A percentile compares a stretch with the other conserved stretches of the same genome.
Conservation (phyloP, 495 filamentous ascomycete genomes). For the Lentithecium fluviatile region DNA sequence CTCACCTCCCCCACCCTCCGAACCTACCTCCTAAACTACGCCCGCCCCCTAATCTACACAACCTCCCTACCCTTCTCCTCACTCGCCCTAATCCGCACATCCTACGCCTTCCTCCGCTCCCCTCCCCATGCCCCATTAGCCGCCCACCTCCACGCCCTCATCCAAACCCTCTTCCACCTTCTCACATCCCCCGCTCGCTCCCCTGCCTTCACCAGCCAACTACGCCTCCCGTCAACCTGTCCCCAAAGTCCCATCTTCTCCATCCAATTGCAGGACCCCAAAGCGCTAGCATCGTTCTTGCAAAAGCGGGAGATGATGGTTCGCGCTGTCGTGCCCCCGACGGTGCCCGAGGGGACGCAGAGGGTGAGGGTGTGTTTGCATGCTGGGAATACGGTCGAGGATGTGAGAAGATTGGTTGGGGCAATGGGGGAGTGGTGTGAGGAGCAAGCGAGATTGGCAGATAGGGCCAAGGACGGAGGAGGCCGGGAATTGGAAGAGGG, state of each 20-base stretch:
- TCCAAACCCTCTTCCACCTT: constrained; percentile 9
- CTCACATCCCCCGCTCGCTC: not conserved
- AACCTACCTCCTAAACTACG: constrained; percentile 64
- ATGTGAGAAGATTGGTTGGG: constrained; percentile 47
- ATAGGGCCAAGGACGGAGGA: too few species aligned
- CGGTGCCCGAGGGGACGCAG: constrained; percentile 52
- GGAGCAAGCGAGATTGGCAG: too few species aligned
- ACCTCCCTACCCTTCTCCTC: constrained; percentile 58
- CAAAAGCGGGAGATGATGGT: constrained; percentile 53
- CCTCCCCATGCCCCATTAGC: constrained; percentile 45
- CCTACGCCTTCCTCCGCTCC: constrained; percentile 53
- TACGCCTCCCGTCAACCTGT: constrained; percentile 27
- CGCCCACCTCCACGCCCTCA: constrained; percentile 16
- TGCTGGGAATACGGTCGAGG: constrained; percentile 50
- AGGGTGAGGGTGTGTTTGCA: constrained; percentile 57
- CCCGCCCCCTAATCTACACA: constrained; percentile 60
- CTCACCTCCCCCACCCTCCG: constrained; percentile 51
- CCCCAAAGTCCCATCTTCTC: constrained; percentile 47
- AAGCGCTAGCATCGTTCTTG: constrained; percentile 52
- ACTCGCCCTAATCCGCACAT: constrained; percentile 50
- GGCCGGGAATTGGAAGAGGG: too few species aligned
- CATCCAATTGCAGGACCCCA: constrained; percentile 48
- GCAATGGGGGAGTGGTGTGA: constrained; percentile 48
- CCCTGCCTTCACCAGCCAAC: not conserved
- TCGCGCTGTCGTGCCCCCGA: constrained; percentile 56